Evolutionary conservation across 2,329 filamentous ascomycete genomes (phyloP), one percentile per base, ranked within the genome.

Genomic region (Xylariaceae sp.): DNA sequence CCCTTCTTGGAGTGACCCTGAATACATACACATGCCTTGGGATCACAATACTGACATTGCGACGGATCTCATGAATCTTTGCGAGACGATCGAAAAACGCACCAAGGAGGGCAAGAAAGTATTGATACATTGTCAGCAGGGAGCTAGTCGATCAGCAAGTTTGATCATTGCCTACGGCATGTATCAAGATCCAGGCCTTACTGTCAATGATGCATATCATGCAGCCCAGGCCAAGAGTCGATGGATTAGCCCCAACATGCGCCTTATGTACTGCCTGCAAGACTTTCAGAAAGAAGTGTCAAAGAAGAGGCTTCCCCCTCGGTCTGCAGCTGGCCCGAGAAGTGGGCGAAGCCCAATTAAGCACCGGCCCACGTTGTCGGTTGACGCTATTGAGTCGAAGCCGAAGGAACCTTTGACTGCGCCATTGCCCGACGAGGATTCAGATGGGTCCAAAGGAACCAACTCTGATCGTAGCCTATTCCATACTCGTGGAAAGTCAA

Each of bases 171-270:
- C 89, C 17, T 95, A 93, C 58, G 89, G 89, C 41, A 73, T 95
- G 52, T 94, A 89, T 69, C 87, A 87, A 65, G 88, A 90, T 54
- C 88, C 89, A 1, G 79, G 84, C 6, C 73, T 90, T 62, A 89
- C 80, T 60, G 88, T 93, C 48, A 91, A 93, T 64, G 88, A 93
- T 66, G 88, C 89, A 2, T 94, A 94, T 66, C 84, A 90, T 66
- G 81, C 85, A 2, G 89, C 90, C 2, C 90, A 95, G 71, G 79
- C 82, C 48, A 88, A 88, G 71, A 94, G 89, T 69, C 84, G 80
- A 64, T 95, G 90, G 89, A 93, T 95, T 61, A 91, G 89, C 53
- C 89, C 89, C 0, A 95, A 95, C 69, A 95, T 95, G 90, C 89
- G 89, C 60, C 77, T 95, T 60, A 91, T 95, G 79, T 94, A 94